Evolutionary conservation across 2,329 filamentous ascomycete species (phyloP).

Genomic region (Hirsutella minnesotensis): DNA sequence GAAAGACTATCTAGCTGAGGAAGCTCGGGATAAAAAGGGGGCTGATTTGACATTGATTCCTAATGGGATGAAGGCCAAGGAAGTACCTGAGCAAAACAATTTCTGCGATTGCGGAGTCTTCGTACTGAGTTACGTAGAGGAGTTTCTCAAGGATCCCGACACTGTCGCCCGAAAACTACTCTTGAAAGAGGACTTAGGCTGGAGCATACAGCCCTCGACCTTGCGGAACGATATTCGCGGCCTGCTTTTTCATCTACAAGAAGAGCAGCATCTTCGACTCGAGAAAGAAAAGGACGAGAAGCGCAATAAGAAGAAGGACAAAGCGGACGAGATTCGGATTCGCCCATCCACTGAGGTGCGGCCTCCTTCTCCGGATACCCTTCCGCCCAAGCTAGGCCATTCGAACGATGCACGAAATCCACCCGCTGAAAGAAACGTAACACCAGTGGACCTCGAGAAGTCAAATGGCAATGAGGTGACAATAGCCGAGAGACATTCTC

Average conservation of each 20-base stretch:
- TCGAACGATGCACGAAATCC: not conserved
- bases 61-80: constrained; percentile 53
- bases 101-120: constrained; percentile 85
- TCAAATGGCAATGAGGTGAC: too few species aligned
- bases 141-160: constrained; percentile 67
- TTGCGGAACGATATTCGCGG: constrained; percentile 56
- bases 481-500: too few species aligned
- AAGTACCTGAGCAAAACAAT: constrained; percentile 72
- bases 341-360: not conserved
- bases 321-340: constrained; percentile 2
- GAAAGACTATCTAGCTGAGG: constrained; percentile 64
- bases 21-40: constrained; percentile 52
- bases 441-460: too few species aligned
- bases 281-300: constrained; percentile 24
- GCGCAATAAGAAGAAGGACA: constrained; percentile 12
- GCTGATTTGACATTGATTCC: constrained; percentile 24
- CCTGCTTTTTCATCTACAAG: constrained; percentile 51
- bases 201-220: constrained; percentile 42
- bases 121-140: constrained; percentile 70
- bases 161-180: constrained; percentile 57
- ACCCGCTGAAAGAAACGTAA: not conserved
- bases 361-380: not conserved
- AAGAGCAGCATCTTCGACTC: constrained; percentile 37
- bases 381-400: not conserved
- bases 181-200: constrained; percentile 36